A percentile compares a stretch with the other conserved stretches of the same genome.
Evolutionary conservation across 2,329 filamentous ascomycete genomes (phyloP).

Genomic region (Phialophora tarda): DNA sequence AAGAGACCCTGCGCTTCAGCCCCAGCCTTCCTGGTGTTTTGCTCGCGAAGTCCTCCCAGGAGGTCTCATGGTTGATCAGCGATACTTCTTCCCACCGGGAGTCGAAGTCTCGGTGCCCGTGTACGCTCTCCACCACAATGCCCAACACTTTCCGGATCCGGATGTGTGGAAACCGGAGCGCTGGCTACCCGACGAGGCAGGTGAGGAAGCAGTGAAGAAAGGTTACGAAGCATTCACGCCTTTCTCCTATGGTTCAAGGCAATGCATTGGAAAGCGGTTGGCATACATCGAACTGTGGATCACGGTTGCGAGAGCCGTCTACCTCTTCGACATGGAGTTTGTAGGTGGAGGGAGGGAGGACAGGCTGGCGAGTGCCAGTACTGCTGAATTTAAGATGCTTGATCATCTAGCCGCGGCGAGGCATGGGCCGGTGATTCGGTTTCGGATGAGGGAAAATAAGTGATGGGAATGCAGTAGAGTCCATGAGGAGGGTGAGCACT

Average conservation of each 20-base stretch:
- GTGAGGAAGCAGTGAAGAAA: no score
- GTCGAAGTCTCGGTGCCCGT: not conserved
- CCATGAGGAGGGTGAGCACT: no score
- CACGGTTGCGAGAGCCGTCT: not conserved
- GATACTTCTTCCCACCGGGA: not conserved
- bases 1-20: slow-evolving; percentile 3
- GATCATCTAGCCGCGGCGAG: no score
- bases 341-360: no score
- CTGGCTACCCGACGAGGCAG: not conserved
- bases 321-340: not conserved
- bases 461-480: no score
- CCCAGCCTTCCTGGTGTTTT: not conserved
- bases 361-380: no score
- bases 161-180: not conserved
- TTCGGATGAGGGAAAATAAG: no score
- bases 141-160: slow-evolving; percentile 1
- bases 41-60: not conserved
- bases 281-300: slow-evolving; percentile 5
- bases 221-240: not conserved
- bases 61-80: not conserved
- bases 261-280: slow-evolving; percentile 3
- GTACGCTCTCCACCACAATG: not conserved
- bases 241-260: not conserved
- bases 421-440: no score
- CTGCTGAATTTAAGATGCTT: no score